Evolutionary conservation across 1,284 basidiomycete genomes (phyloP), one percentile per base, ranked within the genome.

Genomic region (Cronartium ribicola): DNA sequence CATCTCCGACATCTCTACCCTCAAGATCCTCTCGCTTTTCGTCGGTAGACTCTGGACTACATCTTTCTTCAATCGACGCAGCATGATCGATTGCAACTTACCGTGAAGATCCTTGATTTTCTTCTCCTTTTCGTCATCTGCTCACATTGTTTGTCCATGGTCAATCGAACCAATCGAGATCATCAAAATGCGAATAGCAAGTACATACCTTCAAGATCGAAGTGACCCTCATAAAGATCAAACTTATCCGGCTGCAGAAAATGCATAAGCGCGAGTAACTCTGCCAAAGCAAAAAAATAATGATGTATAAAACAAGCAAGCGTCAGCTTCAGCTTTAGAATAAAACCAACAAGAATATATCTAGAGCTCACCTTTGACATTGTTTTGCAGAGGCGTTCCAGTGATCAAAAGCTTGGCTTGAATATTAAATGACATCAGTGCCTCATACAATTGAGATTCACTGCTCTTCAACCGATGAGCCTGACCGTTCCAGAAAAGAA

Each of bases 201-300:
- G 46, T 40, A 43, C 48, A 60, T 48, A 75, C 72, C 72, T 62
- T 75, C 72, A 48, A 75, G 66, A 55, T 75, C 72, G 48, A 75
- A 75, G 59, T 75, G 72, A 36, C 72, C 72, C 55, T 75, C 72
- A 3, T 59, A 75, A 55, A 81, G 79, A 62, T 84, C 82, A 90
- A 94, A 98, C 84, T 94, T 92, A 79, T 98, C 94, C 4, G 96
- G 96, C 88, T 96, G 95, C 76, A 98, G 84, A 85, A 99, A 99
- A 82, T 99, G 96, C 89, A 98, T 96, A 79, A 98, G 84, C 14
- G 96, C 92, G 55, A 98, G 85, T 29, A 99, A 85, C 82, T 99
- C 96, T 94, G 79, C 10, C 61, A 75, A 76, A 67, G 71, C 76
- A 14, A 20, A 46, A n/a, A 59, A 6, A 66, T 37, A n/a, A 51